Evolutionary conservation across 345 rosid species (phyloP), one percentile per base, ranked within the genome.

Genomic region (Arabis alpina): DNA sequence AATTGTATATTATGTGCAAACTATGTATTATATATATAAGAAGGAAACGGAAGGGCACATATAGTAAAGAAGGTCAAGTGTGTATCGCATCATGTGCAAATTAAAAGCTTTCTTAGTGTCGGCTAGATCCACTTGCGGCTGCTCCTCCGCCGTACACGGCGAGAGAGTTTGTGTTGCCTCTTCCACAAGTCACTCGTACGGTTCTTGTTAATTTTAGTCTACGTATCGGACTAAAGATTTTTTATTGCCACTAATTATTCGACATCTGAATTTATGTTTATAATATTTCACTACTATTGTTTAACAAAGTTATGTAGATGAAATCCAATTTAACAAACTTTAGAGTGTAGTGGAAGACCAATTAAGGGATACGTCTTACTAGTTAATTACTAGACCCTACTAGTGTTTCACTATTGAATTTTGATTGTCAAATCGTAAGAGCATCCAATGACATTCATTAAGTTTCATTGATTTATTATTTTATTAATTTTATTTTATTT

Each of bases 111-210:
- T 3, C 71, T 64, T 47, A 39, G 16, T 73, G 77, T 74, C 77
- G 72, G 72, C 68, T 66, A 6, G 77, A 74, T 74, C 77, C 77
- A 60, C 68, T 59, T 43, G 68, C 77, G 77, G 73, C 77, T 66
- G 62, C 73, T 60, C 73, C 77, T 74, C 77, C 77, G 77, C 68
- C 73, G 73, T 74, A 13, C 49, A 9, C 62, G 77, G 63, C 34
- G 48, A 59, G 30, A 51, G 54, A 41, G 72, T 58, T 58, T 59
- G 68, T 59, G 62, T 59, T 74, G 73, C 77, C 73, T 74, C 13
- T 43, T 74, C 23, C 50, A 58, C 45, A 74, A 59, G 77, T 59
- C 73, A 74, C 68, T 59, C 51, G 14, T 65, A 30, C 10, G 8
- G 55, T 71, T 25, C 14, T 72, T 44, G 34, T 54, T 64, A 54